Evolutionary conservation across 306 rosid species (phyloP).

Genomic region (Luffa acutangula): DNA sequence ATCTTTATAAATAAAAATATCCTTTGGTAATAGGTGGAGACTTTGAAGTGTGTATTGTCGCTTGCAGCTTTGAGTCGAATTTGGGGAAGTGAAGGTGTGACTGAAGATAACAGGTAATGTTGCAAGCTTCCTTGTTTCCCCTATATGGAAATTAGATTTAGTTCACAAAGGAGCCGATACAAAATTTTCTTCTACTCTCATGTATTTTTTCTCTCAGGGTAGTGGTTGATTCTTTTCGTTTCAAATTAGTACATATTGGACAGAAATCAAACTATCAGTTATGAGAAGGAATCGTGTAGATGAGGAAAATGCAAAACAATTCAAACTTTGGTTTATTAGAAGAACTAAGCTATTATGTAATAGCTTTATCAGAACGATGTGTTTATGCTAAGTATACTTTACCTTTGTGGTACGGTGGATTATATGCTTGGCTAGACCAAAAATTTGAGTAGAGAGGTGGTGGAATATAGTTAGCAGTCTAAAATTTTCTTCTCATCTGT

Average conservation of each 20-base stretch:
- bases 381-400: neutral
- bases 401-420: neutral
- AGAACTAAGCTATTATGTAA: neutral
- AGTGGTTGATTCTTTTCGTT: neutral
- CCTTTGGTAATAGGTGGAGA: constrained; percentile 54
- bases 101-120: constrained; percentile 74
- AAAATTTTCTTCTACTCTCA: no score
- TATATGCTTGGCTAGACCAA: neutral
- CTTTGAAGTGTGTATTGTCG: constrained; percentile 84
- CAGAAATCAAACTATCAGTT: neutral
- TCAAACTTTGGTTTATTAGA: neutral
- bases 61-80: constrained; percentile 51
- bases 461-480: neutral
- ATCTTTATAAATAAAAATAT: neutral
- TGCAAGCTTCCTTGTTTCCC: neutral
- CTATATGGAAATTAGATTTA: neutral
- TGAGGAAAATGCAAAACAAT: neutral
- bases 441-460: neutral
- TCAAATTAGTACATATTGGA: neutral
- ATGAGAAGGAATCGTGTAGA: neutral
- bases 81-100: constrained; percentile 71
- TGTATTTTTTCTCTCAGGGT: neutral
- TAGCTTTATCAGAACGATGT: neutral
- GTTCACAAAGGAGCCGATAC: neutral
- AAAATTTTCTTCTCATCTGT: neutral